Conservation (phyloP, 192 early-diverging fungal genomes). For the Tieghemiomyces parasiticus region DNA sequence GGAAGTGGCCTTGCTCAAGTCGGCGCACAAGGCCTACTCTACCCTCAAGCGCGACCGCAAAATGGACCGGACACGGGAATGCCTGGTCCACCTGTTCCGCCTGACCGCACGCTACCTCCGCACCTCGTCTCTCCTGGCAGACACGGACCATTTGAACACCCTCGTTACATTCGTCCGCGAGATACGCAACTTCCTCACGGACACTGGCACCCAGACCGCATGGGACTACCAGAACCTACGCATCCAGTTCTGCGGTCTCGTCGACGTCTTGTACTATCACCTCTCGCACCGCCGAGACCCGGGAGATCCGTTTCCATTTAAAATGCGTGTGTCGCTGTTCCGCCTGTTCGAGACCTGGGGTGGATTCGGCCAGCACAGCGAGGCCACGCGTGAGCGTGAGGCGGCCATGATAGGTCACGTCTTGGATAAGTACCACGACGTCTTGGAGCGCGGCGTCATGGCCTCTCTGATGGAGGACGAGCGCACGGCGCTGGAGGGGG, state of each 20-base stretch:
- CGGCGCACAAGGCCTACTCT: constrained; percentile 31
- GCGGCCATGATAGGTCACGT: constrained; percentile 45
- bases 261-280: constrained; percentile 70
- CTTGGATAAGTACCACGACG: constrained; percentile 58
- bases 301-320: constrained; percentile 49
- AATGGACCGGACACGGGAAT: constrained; percentile 51
- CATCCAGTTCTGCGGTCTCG: constrained; percentile 76
- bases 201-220: constrained; percentile 59
- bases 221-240: constrained; percentile 82
- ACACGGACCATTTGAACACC: constrained; percentile 37
- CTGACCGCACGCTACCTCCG: constrained; percentile 47
- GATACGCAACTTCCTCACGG: constrained; percentile 57
- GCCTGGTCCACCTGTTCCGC: constrained; percentile 54
- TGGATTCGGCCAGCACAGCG: constrained; percentile 53
- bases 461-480: constrained; percentile 62
- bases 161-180: constrained; percentile 66
- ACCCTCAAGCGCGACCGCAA: constrained; percentile 37
- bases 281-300: constrained; percentile 33
- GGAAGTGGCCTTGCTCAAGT: constrained; percentile 43
- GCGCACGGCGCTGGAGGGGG: constrained; percentile 53
- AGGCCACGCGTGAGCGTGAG: constrained; percentile 40
- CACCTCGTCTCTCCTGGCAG: constrained; percentile 23
- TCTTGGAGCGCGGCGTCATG: constrained; percentile 41
- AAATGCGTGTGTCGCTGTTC: constrained; percentile 61
- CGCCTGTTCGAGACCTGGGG: constrained; percentile 87